phyloP scores from a whole-genome alignment of 179 eudicot genomes.

The Camellia oleifera region DNA sequence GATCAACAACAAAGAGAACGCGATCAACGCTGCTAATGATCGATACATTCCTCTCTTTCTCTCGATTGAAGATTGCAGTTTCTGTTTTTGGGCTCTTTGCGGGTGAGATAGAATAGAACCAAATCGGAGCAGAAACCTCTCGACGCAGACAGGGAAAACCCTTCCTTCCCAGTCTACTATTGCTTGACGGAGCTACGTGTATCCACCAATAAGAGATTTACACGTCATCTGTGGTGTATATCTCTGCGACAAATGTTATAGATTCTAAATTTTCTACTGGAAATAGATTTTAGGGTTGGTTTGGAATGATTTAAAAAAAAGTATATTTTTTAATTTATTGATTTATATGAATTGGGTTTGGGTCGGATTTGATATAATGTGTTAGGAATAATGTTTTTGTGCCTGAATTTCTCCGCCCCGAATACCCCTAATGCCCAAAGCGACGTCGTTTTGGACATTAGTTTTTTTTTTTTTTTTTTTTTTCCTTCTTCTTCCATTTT shows the following conservation, averaged over 20 bases:
- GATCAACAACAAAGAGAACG: constrained; percentile 19
- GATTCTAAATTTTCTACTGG: too few species aligned
- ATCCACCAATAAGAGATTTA: constrained; percentile 30
- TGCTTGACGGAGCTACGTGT: constrained; percentile 41
- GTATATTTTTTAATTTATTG: too few species aligned
- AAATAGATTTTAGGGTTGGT: too few species aligned
- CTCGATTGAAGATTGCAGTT: not conserved
- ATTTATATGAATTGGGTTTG: too few species aligned
- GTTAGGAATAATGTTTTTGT: too few species aligned
- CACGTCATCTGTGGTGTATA: constrained; percentile 31
- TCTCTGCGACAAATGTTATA: not conserved
- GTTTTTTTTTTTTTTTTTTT: too few species aligned
- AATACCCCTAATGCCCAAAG: too few species aligned
- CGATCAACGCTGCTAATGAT: constrained; percentile 15
- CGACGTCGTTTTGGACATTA: too few species aligned
- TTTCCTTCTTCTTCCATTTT: too few species aligned
- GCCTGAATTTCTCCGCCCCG: too few species aligned
- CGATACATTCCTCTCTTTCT: constrained; percentile 24
- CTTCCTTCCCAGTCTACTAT: constrained; percentile 8
- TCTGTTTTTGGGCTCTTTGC: not conserved
- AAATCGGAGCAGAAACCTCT: constrained; percentile 18
- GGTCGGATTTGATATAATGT: too few species aligned
- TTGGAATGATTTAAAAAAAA: too few species aligned
- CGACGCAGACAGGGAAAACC: constrained; percentile 26
- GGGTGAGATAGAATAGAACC: not conserved